Evolutionary conservation across 23 red algal species (phyloP).

Genomic region (Gracilaria vermiculophylla): DNA sequence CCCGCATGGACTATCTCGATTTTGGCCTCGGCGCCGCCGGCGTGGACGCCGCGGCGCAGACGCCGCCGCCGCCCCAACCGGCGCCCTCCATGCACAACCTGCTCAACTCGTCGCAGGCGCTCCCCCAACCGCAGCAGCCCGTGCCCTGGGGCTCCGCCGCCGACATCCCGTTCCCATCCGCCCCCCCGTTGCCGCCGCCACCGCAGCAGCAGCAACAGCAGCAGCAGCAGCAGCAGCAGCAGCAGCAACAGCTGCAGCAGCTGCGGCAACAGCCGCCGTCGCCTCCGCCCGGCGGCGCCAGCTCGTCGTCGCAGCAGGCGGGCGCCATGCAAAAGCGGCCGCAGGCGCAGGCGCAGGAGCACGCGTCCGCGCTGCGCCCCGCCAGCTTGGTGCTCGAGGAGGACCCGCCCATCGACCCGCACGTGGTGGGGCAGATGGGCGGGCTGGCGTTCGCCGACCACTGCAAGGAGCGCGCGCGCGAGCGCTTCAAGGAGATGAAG

Average conservation of each 20-base stretch:
- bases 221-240: no score
- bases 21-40: background rate
- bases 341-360: background rate
- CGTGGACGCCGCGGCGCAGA: background rate
- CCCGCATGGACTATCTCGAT: constrained; percentile 1
- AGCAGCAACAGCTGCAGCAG: no score
- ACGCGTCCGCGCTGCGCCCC: background rate
- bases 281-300: background rate
- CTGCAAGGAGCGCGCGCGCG: constrained; percentile 61
- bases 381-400: background rate
- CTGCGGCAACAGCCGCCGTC: no score
- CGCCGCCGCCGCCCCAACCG: background rate
- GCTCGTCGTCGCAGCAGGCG: background rate
- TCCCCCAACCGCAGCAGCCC: background rate
- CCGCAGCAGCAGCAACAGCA: no score
- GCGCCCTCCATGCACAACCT: background rate
- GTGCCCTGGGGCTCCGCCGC: background rate
- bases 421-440: constrained; percentile 57
- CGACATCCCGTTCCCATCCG: background rate
- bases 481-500: constrained; percentile 64
- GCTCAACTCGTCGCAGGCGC: background rate
- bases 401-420: constrained; percentile 25
- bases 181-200: background rate
- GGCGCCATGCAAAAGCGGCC: background rate
- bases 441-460: constrained; percentile 60